Base-by-base conservation (phyloP, 1,284 basidiomycete species). In the Fomitopsis pinicola region DNA sequence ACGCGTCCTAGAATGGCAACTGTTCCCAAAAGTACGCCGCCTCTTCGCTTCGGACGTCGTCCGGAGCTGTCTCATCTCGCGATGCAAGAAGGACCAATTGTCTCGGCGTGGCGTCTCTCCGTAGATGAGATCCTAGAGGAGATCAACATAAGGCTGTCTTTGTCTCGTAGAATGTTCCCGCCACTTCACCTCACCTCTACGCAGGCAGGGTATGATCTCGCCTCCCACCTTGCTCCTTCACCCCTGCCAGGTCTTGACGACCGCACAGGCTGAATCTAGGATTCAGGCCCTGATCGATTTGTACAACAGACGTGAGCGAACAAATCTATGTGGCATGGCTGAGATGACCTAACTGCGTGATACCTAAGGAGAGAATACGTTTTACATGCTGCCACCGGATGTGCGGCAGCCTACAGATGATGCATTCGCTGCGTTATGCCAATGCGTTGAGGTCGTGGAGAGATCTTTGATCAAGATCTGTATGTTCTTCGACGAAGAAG, bases 161-260 rank as follows among this genome's bases (percentile, higher is more conserved):
- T 54, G 35, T 45, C 44, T 42, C 15, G 26, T 8, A 17, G 3
- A 22, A 10, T 19, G 44, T 35, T 12, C 35, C 19, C 30, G 38
- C 33, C 35, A 46, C 44, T 45, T 58, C n/a, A 33, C 40, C 35
- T 10, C 42, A n/a, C 48, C 48, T 15, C 45, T 40, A n/a, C 36
- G 35, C 35, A 46, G 19, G n/a, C 44, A 26, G 35, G 30, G 15
- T 17, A 59, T 59, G 58, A 35, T 38, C 19, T 44, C 55, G 15
- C 48, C 48, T 33, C 58, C 46, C 6, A 30, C n/a, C 46, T 1
- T 53, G 3, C 48, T 52, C n/a, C 48, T 59, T 9, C 35, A 33
- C 19, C 58, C 58, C 3, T 59, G 45, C 52, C 58, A 59, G 26
- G 38, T 59, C 38, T 52, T 52, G 35, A 59, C 58, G 35, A 52